Percentiles rank a stretch among this genome's conserved stretches.
These are phyloP conservation scores for Blastobotrys petasosporus DNA, from an alignment of 1,139 yeast species.

Conservation along the genomic window DNA sequence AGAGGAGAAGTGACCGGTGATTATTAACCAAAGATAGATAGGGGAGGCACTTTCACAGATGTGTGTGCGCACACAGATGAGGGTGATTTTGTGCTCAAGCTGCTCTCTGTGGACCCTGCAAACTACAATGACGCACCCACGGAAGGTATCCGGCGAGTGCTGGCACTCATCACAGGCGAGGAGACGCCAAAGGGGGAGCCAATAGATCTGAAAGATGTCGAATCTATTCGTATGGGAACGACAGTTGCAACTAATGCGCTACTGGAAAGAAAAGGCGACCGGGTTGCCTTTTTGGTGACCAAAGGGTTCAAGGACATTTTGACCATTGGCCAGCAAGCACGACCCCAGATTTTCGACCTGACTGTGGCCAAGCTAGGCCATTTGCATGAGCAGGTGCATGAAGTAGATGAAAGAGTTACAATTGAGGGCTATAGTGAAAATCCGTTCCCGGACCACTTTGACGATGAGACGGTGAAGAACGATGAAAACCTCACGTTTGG, in stretches of 20 bases:
- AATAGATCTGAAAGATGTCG: conserved; percentile 45
- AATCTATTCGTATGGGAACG: conserved; percentile 68
- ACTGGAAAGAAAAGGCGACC: conserved; percentile 60
- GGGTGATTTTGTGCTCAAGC: conserved; percentile 51
- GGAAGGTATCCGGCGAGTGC: conserved; percentile 77
- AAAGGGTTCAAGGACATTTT: conserved; percentile 61
- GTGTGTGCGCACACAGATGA: conserved; percentile 46
- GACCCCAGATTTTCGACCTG: conserved; percentile 65
- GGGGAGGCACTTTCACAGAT: conserved; percentile 83
- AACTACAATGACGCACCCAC: conserved; percentile 87
- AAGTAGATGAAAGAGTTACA: conserved; percentile 68
- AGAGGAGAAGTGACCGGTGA: background rate
- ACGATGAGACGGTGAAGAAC: conserved; percentile 24
- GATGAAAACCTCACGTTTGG: conserved; percentile 42
- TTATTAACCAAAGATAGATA: conserved; percentile 23
- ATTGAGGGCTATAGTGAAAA: conserved; percentile 61
- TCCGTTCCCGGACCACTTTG: conserved; percentile 37
- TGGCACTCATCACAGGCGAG: conserved; percentile 51
- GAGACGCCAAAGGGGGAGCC: conserved; percentile 41
- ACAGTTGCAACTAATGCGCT: conserved; percentile 78
- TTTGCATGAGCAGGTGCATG: conserved; percentile 59
- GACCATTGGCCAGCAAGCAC: conserved; percentile 64
- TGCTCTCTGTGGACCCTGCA: conserved; percentile 79
- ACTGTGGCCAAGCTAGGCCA: conserved; percentile 52
- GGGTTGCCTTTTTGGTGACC: conserved; percentile 59